phyloP scores from a whole-genome alignment of 176 grass and related monocot species.

The Musa troglodytarum region DNA sequence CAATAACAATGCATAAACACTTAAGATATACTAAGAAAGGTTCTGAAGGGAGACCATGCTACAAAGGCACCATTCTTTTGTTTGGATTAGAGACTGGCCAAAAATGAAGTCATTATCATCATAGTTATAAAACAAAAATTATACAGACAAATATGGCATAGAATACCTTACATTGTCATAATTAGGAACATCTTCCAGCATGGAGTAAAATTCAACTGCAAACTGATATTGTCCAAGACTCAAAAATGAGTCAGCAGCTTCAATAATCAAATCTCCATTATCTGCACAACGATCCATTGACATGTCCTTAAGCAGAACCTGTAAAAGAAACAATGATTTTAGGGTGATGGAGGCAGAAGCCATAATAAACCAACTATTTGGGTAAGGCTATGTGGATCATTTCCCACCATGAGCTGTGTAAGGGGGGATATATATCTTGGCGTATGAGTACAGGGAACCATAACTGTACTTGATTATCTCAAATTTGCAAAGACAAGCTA shows the following conservation, averaged over 20 bases:
- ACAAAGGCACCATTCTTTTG: no score
- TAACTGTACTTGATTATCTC: not conserved
- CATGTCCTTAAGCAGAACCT: conserved; percentile 55
- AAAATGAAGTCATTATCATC: not conserved
- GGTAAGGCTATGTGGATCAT: no score
- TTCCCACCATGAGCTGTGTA: no score
- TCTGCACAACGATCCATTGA: conserved; percentile 46
- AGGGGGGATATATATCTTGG: not conserved
- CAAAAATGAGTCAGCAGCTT: conserved; percentile 53
- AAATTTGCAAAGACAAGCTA: not conserved
- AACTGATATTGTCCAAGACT: conserved; percentile 50
- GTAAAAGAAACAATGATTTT: not conserved
- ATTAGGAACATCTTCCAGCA: conserved; percentile 39
- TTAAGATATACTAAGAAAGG: no score
- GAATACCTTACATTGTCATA: conserved; percentile 46
- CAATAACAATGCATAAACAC: no score
- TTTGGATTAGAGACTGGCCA: not conserved
- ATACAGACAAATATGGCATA: not conserved
- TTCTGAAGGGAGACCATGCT: no score
- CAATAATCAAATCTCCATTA: conserved; percentile 33
- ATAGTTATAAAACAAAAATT: not conserved
- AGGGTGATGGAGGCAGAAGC: no score
- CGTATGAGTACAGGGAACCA: not conserved
- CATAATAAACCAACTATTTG: no score
- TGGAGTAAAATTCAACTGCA: conserved; percentile 71